Conservation (phyloP, 1,284 basidiomycete genomes). For the Stereum hirsutum region DNA sequence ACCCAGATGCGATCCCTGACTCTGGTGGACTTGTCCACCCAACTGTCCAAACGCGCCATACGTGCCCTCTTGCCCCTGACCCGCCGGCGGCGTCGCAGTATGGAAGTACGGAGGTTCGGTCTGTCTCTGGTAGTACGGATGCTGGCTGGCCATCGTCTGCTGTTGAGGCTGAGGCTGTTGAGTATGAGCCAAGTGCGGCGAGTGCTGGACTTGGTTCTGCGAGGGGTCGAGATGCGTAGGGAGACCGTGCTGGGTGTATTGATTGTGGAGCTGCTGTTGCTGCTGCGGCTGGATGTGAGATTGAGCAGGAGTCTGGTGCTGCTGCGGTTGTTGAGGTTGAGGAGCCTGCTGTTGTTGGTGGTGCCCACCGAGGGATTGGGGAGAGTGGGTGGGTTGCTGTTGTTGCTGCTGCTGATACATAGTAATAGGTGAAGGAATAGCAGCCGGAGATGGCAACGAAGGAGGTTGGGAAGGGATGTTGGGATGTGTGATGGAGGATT, state of each 20-base stretch:
- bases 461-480: slow-evolving; percentile 27
- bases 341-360: slow-evolving; percentile 11
- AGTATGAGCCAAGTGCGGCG: slow-evolving; percentile 22
- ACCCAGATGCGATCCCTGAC: slow-evolving; percentile 43
- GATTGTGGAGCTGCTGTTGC: slow-evolving; percentile 30
- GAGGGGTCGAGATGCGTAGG: slow-evolving; percentile 52
- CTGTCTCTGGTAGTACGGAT: slow-evolving; percentile 55
- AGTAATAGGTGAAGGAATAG: too few relatives aligned
- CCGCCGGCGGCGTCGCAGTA: slow-evolving; percentile 60
- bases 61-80: slow-evolving; percentile 51
- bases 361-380: slow-evolving; percentile 11
- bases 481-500: slow-evolving; percentile 20
- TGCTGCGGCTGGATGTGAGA: slow-evolving; percentile 18
- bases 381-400: slow-evolving; percentile 15
- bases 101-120: slow-evolving; percentile 65
- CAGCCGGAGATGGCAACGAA: too few relatives aligned
- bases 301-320: slow-evolving; percentile 8
- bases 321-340: slow-evolving; percentile 8
- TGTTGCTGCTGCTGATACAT: slow-evolving; percentile 18
- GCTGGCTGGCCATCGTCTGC: slow-evolving; percentile 23
- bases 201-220: slow-evolving; percentile 30
- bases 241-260: slow-evolving; percentile 55
- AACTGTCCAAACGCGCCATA: slow-evolving; percentile 64
- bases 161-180: slow-evolving; percentile 35
- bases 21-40: slow-evolving; percentile 36